phyloP scores from a whole-genome alignment of 169 alveolate species.

The Perkinsus marinus region DNA sequence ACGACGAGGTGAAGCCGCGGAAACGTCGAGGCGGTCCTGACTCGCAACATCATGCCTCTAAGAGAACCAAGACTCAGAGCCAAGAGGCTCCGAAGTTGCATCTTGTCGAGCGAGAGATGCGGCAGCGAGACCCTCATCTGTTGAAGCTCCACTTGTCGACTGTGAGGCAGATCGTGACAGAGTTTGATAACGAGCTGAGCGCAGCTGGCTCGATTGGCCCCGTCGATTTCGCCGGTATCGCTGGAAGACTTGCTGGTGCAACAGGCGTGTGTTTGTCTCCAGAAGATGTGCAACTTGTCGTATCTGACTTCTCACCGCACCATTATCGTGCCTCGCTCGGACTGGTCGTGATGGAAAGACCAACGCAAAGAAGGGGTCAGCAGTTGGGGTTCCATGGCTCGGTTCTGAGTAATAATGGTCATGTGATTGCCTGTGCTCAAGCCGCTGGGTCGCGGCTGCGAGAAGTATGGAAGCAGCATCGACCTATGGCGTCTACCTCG shows the following conservation, averaged over 20 bases:
- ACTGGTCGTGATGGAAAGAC: not conserved
- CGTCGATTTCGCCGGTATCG: not conserved
- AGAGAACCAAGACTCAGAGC: not conserved
- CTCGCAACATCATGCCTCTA: not conserved
- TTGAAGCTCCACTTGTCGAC: not conserved
- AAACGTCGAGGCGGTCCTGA: not conserved
- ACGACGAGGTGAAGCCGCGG: not conserved
- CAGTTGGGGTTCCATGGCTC: not conserved
- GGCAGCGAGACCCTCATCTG: not conserved
- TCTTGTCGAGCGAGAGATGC: not conserved
- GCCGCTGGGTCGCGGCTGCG: not conserved
- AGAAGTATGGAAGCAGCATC: not conserved
- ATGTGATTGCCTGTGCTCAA: not conserved
- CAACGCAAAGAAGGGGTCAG: not conserved
- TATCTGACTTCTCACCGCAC: not conserved
- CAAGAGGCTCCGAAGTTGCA: not conserved
- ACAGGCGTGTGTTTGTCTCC: not conserved
- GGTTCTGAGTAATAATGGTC: not conserved
- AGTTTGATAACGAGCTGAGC: not conserved
- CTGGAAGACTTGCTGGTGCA: not conserved
- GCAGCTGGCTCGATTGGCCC: not conserved
- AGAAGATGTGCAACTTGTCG: not conserved
- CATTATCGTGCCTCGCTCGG: not conserved
- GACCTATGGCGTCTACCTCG: not conserved
- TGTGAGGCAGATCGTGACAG: not conserved